Percentiles rank a stretch among this genome's conserved stretches.
Conservation (phyloP, 345 rosid genomes). For the Eucalyptus fibrosa region DNA sequence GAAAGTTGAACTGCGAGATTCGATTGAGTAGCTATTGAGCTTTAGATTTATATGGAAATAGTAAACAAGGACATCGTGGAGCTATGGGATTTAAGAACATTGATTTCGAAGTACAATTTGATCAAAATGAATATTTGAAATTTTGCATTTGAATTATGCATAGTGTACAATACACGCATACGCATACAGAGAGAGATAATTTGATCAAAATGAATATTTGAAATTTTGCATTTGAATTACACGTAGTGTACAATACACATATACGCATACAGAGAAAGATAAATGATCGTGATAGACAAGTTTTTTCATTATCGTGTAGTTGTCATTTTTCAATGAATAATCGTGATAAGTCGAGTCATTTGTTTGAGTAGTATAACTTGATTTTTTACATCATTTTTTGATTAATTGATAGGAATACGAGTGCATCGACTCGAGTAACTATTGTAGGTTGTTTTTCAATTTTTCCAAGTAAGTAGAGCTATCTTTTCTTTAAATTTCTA, state of each 20-base stretch:
- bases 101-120: not conserved
- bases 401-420: too few relatives aligned
- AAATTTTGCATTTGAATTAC: too few relatives aligned
- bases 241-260: too few relatives aligned
- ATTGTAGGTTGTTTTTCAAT: too few relatives aligned
- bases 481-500: too few relatives aligned
- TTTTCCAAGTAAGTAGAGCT: not conserved
- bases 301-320: not conserved
- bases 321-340: not conserved
- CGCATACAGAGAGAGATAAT: fast-evolving
- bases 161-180: too few relatives aligned
- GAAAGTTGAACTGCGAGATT: fast-evolving
- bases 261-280: fast-evolving
- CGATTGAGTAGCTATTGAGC: not conserved
- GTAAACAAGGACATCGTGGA: not conserved
- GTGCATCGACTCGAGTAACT: not conserved
- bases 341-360: too few relatives aligned
- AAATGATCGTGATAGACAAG: fast-evolving
- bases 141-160: fast-evolving
- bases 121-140: too few relatives aligned
- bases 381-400: too few relatives aligned
- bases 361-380: too few relatives aligned
- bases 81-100: too few relatives aligned
- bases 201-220: too few relatives aligned
- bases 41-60: not conserved